Percentiles rank a stretch among this genome's conserved stretches.
phyloP scores from a whole-genome alignment of 495 filamentous ascomycete genomes.

The Jackrogersella multiformis region DNA sequence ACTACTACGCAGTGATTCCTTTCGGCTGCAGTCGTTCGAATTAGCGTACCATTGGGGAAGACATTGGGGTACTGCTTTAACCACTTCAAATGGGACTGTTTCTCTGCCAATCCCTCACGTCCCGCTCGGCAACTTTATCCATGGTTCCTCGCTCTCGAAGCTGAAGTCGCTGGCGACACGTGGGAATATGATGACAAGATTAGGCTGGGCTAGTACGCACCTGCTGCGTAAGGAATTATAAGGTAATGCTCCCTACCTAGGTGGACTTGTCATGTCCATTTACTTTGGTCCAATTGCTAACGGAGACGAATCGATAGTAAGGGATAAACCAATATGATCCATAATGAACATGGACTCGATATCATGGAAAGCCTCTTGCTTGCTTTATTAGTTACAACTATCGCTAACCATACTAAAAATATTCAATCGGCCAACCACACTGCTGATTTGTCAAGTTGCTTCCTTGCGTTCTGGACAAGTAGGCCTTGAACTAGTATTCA shows the following conservation, averaged over 20 bases:
- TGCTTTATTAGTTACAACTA: too few relatives aligned
- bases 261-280: neutral
- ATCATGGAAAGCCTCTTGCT: constrained; percentile 12
- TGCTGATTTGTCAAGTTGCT: constrained; percentile 13
- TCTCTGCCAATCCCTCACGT: neutral
- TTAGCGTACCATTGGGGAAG: constrained; percentile 20
- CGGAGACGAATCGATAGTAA: constrained; percentile 13
- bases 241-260: neutral
- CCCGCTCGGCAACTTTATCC: constrained; percentile 28
- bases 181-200: constrained; percentile 5
- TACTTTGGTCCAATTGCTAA: neutral
- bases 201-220: neutral
- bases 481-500: constrained; percentile 17
- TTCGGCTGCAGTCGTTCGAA: constrained; percentile 15
- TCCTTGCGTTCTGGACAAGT: constrained; percentile 13
- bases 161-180: constrained; percentile 16
- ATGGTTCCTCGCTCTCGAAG: constrained; percentile 21
- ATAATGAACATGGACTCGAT: constrained; percentile 25
- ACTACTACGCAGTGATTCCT: constrained; percentile 12
- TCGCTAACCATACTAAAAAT: constrained; percentile 19
- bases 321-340: constrained; percentile 19
- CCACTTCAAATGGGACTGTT: constrained; percentile 8
- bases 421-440: constrained; percentile 12
- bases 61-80: constrained; percentile 27
- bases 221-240: neutral